Evolutionary conservation across 331 rosid genomes (phyloP).

Genomic region (Rosa hybrid): DNA sequence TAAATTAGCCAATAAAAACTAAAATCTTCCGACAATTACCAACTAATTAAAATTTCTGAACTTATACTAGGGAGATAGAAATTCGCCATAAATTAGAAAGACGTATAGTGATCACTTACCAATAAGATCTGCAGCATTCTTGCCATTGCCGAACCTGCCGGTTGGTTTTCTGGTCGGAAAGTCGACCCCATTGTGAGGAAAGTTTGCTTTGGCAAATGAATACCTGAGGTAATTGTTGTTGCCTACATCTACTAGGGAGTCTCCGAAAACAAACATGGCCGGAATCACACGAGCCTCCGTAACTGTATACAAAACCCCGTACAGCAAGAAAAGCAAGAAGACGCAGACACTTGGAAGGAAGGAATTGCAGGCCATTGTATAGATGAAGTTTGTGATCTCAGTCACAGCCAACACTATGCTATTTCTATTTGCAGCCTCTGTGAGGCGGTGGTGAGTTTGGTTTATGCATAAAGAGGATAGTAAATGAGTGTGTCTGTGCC

Average conservation of each 20-base stretch:
- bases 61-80: neutral
- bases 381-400: neutral
- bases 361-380: slow-evolving; percentile 28
- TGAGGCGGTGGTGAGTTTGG: slow-evolving; percentile 15
- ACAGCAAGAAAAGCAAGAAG: slow-evolving; percentile 10
- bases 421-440: neutral
- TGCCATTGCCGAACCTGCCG: slow-evolving; percentile 77
- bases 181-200: slow-evolving; percentile 73
- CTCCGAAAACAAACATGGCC: slow-evolving; percentile 76
- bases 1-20: neutral
- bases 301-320: neutral
- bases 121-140: slow-evolving; percentile 72
- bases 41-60: neutral
- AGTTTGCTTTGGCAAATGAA: slow-evolving; percentile 70
- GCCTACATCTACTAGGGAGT: slow-evolving; percentile 82
- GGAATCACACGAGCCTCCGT: slow-evolving; percentile 51
- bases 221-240: slow-evolving; percentile 66
- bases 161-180: slow-evolving; percentile 56
- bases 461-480: slow-evolving; percentile 1
- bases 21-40: neutral
- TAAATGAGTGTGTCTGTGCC: neutral
- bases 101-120: slow-evolving; percentile 37
- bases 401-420: neutral
- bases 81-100: neutral
- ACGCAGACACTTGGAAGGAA: slow-evolving; percentile 10